A percentile compares a stretch with the other conserved stretches of the same genome.
Evolutionary conservation across 2,329 filamentous ascomycete species (phyloP).

Genomic region (Tolypocladium tundrense): DNA sequence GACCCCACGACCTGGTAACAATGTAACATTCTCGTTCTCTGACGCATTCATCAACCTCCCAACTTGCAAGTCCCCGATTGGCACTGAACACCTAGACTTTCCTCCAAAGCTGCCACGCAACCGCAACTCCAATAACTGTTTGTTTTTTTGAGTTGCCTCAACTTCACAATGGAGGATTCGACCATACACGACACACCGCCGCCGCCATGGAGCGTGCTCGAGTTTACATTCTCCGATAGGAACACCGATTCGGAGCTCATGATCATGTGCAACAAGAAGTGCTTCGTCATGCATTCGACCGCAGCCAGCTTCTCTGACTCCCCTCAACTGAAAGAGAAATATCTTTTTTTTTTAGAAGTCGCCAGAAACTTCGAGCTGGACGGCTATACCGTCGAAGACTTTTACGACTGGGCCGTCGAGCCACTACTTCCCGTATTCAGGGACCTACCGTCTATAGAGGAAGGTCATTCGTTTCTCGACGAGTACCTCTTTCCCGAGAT

Average conservation of each 20-base stretch:
- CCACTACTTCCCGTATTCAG: constrained; percentile 8
- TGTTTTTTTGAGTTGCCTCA: background rate
- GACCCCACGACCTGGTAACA: too few species aligned
- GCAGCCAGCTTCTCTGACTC: constrained; percentile 10
- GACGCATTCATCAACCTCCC: too few species aligned
- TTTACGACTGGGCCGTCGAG: constrained; percentile 11
- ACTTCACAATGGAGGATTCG: background rate
- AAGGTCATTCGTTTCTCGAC: background rate
- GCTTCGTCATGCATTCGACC: constrained; percentile 8
- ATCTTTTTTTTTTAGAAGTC: constrained; percentile 12
- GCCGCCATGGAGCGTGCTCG: constrained; percentile 3
- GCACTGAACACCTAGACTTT: too few species aligned
- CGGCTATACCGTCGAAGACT: constrained; percentile 12
- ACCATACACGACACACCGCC: background rate
- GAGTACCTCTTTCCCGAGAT: constrained; percentile 8
- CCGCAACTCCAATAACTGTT: too few species aligned
- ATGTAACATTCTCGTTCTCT: too few species aligned
- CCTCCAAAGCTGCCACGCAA: too few species aligned
- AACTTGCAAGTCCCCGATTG: too few species aligned
- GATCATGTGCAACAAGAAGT: constrained; percentile 8
- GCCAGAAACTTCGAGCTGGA: constrained; percentile 11
- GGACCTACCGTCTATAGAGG: background rate
- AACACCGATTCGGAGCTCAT: constrained; percentile 8
- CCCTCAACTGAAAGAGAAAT: constrained; percentile 7
- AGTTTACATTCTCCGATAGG: constrained; percentile 6